Evolutionary conservation across 345 rosid genomes (phyloP), one percentile per base, ranked within the genome.

Genomic region (Alliaria petiolata): DNA sequence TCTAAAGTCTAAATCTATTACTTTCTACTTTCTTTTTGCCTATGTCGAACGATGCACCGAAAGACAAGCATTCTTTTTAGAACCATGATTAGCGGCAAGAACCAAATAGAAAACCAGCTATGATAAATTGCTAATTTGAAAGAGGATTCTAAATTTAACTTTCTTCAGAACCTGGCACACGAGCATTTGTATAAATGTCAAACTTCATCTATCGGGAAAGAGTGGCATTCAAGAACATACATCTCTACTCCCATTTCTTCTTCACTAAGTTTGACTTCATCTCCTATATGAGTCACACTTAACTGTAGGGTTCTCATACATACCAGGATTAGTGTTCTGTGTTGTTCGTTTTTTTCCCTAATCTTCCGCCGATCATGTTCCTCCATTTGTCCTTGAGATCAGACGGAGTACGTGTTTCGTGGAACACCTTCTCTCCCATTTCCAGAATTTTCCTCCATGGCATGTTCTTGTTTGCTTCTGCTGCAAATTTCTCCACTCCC

Each of bases 311-410:
- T 49, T n/a, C n/a, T n/a, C n/a, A 52, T 14, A 16, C 44, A 19
- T 52, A 40, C n/a, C 46, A 28, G 45, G 19, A 13, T 40, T 31
- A 65, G 26, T 39, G 19, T 51, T 11, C 35, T 17, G 52, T 30
- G 26, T 44, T 46, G 59, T 40, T 10, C 38, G 13, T 6, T 22
- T 31, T n/a, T n/a, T n/a, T n/a, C 13, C 22, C 12, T n/a, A n/a
- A n/a, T n/a, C n/a, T n/a, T n/a, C n/a, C n/a, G n/a, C 17, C 40
- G 19, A 43, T 35, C 31, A 82, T 76, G 62, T 71, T 82, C 80
- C 84, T 87, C 96, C 96, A 90, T 67, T 90, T 93, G 70, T 89
- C 92, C 77, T 86, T 89, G 34, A 93, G 96, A 79, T 88, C 97
- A 52, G 68, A 13, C 0, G 98, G 89, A 30, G 78, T 79, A 35